These are phyloP conservation scores for Prunus davidiana DNA, from an alignment of 306 rosid species.

Conservation along the genomic window DNA sequence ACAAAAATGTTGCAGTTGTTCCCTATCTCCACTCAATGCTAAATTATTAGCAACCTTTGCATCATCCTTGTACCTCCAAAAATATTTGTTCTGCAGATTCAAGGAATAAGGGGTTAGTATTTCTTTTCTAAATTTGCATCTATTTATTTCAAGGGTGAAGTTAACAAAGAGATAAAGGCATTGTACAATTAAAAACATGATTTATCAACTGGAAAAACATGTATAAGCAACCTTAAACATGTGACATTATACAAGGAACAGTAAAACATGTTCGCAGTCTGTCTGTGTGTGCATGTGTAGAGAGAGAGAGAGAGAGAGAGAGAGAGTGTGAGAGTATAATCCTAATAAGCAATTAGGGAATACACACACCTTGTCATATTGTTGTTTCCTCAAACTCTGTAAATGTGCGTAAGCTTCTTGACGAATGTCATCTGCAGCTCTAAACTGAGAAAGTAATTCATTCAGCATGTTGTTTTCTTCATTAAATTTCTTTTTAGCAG, in stretches of 20 bases:
- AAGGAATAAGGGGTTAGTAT: slow-evolving; percentile 25
- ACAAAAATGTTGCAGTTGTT: slow-evolving; percentile 56
- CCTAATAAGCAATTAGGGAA: not conserved
- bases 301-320: not conserved
- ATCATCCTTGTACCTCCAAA: slow-evolving; percentile 59
- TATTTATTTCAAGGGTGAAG: not conserved
- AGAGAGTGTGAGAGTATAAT: not conserved
- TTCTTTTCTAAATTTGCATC: not conserved
- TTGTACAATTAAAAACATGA: not conserved
- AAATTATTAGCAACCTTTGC: slow-evolving; percentile 40
- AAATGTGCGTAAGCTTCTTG: slow-evolving; percentile 68
- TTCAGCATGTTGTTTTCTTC: slow-evolving; percentile 41
- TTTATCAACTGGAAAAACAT: not conserved
- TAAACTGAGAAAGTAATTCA: slow-evolving; percentile 41
- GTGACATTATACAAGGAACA: not conserved
- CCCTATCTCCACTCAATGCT: slow-evolving; percentile 47
- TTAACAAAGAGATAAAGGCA: not conserved
- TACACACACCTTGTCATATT: slow-evolving; percentile 57
- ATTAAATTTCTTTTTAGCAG: slow-evolving; percentile 51
- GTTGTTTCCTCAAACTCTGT: slow-evolving; percentile 54
- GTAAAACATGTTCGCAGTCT: not conserved
- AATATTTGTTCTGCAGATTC: slow-evolving; percentile 57
- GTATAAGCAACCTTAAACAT: not conserved
- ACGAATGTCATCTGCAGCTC: slow-evolving; percentile 66
- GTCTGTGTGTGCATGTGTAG: not conserved